phyloP scores from a whole-genome alignment of 805 yeast species.

The Nakazawaea wickerhamii region DNA sequence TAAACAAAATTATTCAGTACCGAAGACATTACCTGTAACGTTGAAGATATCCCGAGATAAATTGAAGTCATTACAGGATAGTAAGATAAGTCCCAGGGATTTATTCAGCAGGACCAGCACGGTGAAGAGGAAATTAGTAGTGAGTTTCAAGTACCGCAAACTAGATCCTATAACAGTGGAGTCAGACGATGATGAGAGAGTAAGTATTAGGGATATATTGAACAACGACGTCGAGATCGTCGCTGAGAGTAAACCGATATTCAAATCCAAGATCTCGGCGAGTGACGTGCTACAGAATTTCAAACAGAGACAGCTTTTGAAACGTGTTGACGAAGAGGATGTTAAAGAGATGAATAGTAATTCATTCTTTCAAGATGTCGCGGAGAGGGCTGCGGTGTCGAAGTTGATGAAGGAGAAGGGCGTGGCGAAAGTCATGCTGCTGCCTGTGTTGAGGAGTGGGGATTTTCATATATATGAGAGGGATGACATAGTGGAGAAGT shows the following conservation, averaged over 20 bases:
- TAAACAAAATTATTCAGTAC: background rate
- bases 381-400: constrained; percentile 1
- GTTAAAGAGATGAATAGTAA: background rate
- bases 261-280: constrained; percentile 9
- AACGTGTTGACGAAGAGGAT: background rate
- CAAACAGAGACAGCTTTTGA: constrained; percentile 7
- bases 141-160: constrained; percentile 2
- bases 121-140: constrained; percentile 4
- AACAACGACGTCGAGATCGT: background rate
- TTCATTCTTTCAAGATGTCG: constrained; percentile 7
- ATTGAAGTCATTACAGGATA: background rate
- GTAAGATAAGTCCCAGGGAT: constrained; percentile 6
- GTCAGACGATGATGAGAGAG: background rate
- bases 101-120: background rate
- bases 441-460: background rate
- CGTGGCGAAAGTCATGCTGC: constrained; percentile 1
- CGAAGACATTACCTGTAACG: background rate
- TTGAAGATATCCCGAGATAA: constrained; percentile 3
- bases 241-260: background rate
- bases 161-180: no score
- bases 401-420: constrained; percentile 13
- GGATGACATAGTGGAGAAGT: background rate
- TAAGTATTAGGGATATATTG: background rate
- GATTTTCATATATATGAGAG: constrained; percentile 9
- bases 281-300: constrained; percentile 4